These are phyloP conservation scores for Suillus weaverae DNA, from an alignment of 768 basidiomycete species.

Conservation along the genomic window DNA sequence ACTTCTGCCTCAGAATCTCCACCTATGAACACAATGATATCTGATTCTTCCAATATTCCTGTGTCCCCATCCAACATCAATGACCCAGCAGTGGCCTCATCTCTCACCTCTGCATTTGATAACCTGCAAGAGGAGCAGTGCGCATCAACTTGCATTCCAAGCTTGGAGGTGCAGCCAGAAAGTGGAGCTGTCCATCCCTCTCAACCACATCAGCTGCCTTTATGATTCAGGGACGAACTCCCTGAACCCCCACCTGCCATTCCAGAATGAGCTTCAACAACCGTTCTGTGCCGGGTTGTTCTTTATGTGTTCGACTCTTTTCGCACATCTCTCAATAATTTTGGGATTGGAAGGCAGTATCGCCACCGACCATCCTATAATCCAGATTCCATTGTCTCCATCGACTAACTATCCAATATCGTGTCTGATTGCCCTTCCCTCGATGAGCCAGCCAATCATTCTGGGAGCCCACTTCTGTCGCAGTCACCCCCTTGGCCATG, in stretches of 20 bases:
- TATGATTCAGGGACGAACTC: slow-evolving; percentile 16
- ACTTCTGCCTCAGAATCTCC: not conserved
- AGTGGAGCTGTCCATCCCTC: not conserved
- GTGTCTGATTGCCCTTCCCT: not conserved
- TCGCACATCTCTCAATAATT: slow-evolving; percentile 16
- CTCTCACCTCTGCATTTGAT: not conserved
- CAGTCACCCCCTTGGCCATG: slow-evolving; percentile 16
- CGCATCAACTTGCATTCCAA: too few relatives aligned
- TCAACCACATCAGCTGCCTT: not conserved
- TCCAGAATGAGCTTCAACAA: not conserved
- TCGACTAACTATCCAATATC: slow-evolving; percentile 1
- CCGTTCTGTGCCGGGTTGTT: slow-evolving; percentile 8
- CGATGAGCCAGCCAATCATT: not conserved
- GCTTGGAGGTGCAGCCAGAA: too few relatives aligned
- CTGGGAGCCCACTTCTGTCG: not conserved
- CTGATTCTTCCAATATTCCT: not conserved
- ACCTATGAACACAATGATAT: not conserved
- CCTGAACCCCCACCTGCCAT: slow-evolving; percentile 14
- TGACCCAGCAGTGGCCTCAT: not conserved
- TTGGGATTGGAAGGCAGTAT: slow-evolving; percentile 18
- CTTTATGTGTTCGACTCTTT: slow-evolving; percentile 17
- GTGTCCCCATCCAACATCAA: not conserved
- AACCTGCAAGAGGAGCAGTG: not conserved
- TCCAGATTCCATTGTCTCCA: not conserved
- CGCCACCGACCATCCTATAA: slow-evolving; percentile 12